phyloP scores from a whole-genome alignment of 1,284 basidiomycete genomes.

The Rhodotorula sp. region DNA sequence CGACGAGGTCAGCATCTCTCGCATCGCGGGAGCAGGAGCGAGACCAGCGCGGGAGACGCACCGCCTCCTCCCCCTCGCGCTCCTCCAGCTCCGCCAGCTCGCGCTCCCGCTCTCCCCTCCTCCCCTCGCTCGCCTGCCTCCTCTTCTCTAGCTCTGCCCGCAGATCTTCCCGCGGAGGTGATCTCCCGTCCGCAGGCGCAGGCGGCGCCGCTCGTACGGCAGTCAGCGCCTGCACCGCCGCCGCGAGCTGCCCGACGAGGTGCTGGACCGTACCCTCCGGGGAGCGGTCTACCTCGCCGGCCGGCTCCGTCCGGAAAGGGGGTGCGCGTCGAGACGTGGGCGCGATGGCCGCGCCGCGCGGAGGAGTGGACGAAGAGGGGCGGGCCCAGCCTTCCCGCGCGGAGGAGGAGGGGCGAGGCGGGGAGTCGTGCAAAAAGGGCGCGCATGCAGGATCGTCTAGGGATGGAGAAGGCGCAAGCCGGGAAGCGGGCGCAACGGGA shows the following conservation, averaged over 20 bases:
- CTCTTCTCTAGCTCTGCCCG: neutral
- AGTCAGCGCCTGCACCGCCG: slow-evolving; percentile 22
- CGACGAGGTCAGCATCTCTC: neutral
- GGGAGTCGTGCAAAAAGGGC: neutral
- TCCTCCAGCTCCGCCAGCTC: slow-evolving; percentile 61
- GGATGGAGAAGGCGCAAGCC: neutral
- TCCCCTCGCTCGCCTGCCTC: slow-evolving; percentile 43
- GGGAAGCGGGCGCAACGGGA: no score
- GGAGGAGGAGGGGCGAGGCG: neutral
- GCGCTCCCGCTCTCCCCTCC: slow-evolving; percentile 63
- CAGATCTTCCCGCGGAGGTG: neutral
- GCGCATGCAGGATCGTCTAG: neutral
- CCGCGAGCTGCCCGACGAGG: slow-evolving; percentile 27
- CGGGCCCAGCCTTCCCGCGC: neutral
- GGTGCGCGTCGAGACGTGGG: neutral
- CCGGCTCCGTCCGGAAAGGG: neutral
- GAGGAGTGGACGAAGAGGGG: slow-evolving; percentile 3
- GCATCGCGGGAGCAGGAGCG: rapidly evolving
- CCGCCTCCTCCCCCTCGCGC: neutral
- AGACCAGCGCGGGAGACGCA: slow-evolving; percentile 2
- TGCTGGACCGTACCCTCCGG: slow-evolving; percentile 7
- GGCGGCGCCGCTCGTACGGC: neutral
- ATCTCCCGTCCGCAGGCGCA: neutral
- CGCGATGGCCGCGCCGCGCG: neutral
- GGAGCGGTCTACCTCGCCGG: neutral